Conservation (phyloP, 2,329 filamentous ascomycete species). For the Pseudogymnoascus sp. region DNA sequence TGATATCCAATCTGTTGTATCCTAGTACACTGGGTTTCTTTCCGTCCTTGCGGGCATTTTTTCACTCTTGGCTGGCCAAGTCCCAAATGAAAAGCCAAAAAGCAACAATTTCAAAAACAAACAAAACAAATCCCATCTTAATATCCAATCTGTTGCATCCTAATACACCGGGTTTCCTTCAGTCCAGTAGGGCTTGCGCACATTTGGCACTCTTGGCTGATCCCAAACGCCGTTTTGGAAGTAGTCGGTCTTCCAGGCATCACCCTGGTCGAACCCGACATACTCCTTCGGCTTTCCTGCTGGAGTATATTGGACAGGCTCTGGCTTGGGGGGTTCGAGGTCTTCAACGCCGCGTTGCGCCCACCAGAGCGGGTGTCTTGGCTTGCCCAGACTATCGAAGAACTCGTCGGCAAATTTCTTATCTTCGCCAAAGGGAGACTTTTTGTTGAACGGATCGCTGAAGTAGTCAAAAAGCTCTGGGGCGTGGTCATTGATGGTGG, state of each 20-base stretch:
- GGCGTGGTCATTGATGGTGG: neutral
- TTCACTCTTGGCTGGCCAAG: too few relatives aligned
- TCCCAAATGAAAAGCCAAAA: neutral
- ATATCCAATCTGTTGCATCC: neutral
- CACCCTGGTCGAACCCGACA: neutral
- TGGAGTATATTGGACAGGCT: neutral
- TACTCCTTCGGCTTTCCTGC: neutral
- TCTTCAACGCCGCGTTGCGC: neutral
- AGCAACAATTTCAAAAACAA: neutral
- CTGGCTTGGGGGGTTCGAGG: neutral
- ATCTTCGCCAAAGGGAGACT: neutral
- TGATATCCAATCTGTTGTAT: too few relatives aligned
- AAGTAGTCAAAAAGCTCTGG: neutral
- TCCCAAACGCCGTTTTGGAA: neutral
- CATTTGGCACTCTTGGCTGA: neutral
- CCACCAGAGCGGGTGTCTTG: neutral
- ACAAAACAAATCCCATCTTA: neutral
- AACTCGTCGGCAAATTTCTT: neutral
- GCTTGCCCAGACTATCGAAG: neutral
- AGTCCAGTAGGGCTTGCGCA: neutral
- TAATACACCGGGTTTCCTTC: neutral
- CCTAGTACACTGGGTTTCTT: too few relatives aligned
- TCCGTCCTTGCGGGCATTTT: too few relatives aligned
- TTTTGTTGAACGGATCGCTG: neutral
- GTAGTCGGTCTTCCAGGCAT: constrained; percentile 5